Percentiles rank a stretch among this genome's conserved stretches.
Conservation (phyloP, 2,329 filamentous ascomycete species). For the Fusarium bactridioides region DNA sequence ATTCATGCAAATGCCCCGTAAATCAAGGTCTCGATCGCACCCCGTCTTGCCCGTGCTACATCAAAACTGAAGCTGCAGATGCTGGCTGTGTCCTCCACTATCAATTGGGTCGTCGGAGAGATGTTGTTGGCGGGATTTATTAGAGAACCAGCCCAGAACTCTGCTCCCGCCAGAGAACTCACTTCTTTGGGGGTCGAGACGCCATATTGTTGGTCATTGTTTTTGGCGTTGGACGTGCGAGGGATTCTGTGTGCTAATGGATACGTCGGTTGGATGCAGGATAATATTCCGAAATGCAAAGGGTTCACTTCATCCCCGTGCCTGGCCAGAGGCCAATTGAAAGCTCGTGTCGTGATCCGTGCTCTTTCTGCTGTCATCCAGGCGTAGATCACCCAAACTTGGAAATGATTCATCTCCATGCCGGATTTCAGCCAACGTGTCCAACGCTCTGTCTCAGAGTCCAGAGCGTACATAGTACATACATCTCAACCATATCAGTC, state of each 20-base stretch:
- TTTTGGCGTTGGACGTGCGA: constrained; percentile 14
- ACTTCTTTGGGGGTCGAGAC: constrained; percentile 25
- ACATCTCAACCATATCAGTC: constrained; percentile 20
- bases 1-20: constrained; percentile 7
- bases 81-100: constrained; percentile 3
- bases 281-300: background rate
- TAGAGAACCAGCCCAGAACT: constrained; percentile 18
- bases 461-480: background rate
- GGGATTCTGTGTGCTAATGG: background rate
- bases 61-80: background rate
- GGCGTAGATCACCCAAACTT: background rate
- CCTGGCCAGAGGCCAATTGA: constrained; percentile 17
- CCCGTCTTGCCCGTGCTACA: background rate
- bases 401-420: constrained; percentile 11
- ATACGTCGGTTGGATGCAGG: background rate
- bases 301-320: background rate
- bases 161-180: constrained; percentile 29
- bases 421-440: constrained; percentile 11
- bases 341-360: background rate
- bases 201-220: constrained; percentile 5
- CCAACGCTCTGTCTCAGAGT: constrained; percentile 1
- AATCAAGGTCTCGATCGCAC: constrained; percentile 20
- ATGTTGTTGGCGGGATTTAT: constrained; percentile 6
- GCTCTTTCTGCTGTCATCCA: background rate
- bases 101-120: constrained; percentile 17